phyloP scores from a whole-genome alignment of 2,329 filamentous ascomycete species.

The Fusarium avenaceum region DNA sequence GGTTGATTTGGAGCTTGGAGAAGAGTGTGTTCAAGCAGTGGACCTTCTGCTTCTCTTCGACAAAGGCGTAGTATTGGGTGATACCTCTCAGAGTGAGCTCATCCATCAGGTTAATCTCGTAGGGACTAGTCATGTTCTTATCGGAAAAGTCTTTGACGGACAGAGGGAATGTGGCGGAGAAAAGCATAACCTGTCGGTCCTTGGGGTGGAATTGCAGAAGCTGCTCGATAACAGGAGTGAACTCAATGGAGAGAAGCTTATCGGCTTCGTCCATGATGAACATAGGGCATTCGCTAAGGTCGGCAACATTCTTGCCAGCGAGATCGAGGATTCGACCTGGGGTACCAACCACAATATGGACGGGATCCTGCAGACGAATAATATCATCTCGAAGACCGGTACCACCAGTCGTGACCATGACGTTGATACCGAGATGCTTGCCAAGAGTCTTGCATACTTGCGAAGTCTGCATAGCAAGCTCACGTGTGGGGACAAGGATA shows the following conservation, averaged over 20 bases:
- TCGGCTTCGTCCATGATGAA: slow-evolving; percentile 99
- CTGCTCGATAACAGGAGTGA: slow-evolving; percentile 97
- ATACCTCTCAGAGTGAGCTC: slow-evolving; percentile 98
- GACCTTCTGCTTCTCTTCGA: slow-evolving; percentile 99
- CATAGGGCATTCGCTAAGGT: slow-evolving; percentile 94
- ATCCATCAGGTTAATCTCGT: slow-evolving; percentile 99
- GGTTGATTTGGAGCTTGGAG: slow-evolving; percentile 99
- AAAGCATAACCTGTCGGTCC: slow-evolving; percentile 98
- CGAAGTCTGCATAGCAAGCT: slow-evolving; percentile 97
- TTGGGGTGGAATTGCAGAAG: slow-evolving; percentile 95
- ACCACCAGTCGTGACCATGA: slow-evolving; percentile 99
- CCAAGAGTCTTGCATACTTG: slow-evolving; percentile 99
- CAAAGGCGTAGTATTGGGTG: slow-evolving; percentile 99
- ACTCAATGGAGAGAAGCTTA: slow-evolving; percentile 95
- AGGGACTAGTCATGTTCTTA: slow-evolving; percentile 95
- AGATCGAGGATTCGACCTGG: slow-evolving; percentile 96
- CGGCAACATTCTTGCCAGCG: slow-evolving; percentile 95
- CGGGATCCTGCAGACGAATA: slow-evolving; percentile 90
- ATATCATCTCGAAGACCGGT: slow-evolving; percentile 97
- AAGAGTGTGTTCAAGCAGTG: slow-evolving; percentile 99
- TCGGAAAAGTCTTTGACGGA: slow-evolving; percentile 98
- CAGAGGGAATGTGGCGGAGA: slow-evolving; percentile 96
- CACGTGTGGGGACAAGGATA: slow-evolving; percentile 95
- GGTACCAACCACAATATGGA: slow-evolving; percentile 98
- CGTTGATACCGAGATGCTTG: slow-evolving; percentile 96